A percentile compares a stretch with the other conserved stretches of the same genome.
Conservation (phyloP, 2,329 filamentous ascomycete species). For the Trematosphaeria pertusa region DNA sequence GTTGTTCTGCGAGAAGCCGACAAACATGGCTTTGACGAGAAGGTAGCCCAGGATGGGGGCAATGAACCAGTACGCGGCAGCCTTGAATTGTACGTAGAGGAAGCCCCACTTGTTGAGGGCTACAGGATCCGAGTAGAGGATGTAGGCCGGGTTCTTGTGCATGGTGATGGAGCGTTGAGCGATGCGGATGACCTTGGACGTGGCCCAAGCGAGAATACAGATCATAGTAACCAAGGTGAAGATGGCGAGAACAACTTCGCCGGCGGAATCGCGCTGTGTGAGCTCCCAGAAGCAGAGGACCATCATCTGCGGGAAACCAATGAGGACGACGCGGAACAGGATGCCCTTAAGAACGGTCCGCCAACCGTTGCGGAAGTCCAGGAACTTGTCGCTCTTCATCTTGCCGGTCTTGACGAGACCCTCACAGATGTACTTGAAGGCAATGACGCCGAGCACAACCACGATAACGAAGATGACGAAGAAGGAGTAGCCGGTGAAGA, state of each 20-base stretch:
- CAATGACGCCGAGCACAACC: conserved; percentile 73
- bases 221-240: conserved; percentile 87
- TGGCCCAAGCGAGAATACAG: conserved; percentile 81
- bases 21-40: conserved; percentile 87
- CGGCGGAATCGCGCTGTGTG: conserved; percentile 82
- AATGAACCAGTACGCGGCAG: conserved; percentile 95
- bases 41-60: conserved; percentile 79
- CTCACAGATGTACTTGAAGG: conserved; percentile 85
- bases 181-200: conserved; percentile 87
- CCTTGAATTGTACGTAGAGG: conserved; percentile 95
- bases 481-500: conserved; percentile 89
- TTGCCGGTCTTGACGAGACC: conserved; percentile 74
- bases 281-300: conserved; percentile 95
- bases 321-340: conserved; percentile 85
- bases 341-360: conserved; percentile 91
- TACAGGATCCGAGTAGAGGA: conserved; percentile 93
- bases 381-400: conserved; percentile 86
- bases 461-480: conserved; percentile 84
- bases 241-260: conserved; percentile 84
- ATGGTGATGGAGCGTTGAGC: conserved; percentile 86
- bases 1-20: conserved; percentile 77
- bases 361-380: conserved; percentile 95
- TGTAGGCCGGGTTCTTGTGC: conserved; percentile 97
- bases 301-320: conserved; percentile 89
- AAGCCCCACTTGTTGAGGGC: conserved; percentile 98